Conservation (phyloP, 306 rosid genomes). For the Cucurbita moschata region DNA sequence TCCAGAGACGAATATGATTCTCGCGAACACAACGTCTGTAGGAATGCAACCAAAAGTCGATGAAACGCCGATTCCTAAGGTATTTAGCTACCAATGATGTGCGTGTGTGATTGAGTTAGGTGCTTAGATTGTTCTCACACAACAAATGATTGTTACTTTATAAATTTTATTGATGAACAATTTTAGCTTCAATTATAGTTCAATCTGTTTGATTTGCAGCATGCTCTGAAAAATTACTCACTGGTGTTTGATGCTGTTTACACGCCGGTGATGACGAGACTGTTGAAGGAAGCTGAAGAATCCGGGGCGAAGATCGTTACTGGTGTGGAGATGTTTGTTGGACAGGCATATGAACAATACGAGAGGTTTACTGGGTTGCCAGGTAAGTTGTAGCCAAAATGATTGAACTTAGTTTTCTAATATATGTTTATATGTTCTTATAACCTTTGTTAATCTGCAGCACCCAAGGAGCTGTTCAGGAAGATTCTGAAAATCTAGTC, state of each 20-base stretch:
- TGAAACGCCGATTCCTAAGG: slow-evolving; percentile 57
- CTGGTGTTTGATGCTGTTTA: slow-evolving; percentile 57
- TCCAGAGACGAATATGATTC: slow-evolving; percentile 84
- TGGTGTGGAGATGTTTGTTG: slow-evolving; percentile 57
- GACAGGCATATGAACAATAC: slow-evolving; percentile 53
- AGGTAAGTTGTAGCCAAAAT: slow-evolving; percentile 18
- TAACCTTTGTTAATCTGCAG: slow-evolving; percentile 16
- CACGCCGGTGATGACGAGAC: slow-evolving; percentile 55
- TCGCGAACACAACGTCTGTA: slow-evolving; percentile 86
- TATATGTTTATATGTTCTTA: not conserved
- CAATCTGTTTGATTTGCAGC: slow-evolving; percentile 12
- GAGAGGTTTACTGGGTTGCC: slow-evolving; percentile 46
- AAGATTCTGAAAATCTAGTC: slow-evolving; percentile 14
- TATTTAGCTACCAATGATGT: not conserved
- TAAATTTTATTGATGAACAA: not conserved
- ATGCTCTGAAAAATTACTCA: slow-evolving; percentile 41
- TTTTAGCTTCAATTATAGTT: not conserved
- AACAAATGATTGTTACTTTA: not conserved
- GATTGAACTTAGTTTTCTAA: not conserved
- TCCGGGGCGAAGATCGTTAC: slow-evolving; percentile 36
- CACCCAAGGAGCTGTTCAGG: slow-evolving; percentile 46
- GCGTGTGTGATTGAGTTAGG: not conserved
- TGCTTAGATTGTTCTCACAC: too few relatives aligned
- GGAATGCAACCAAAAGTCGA: slow-evolving; percentile 94
- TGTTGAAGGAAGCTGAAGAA: slow-evolving; percentile 50